A percentile compares a stretch with the other conserved stretches of the same genome.
These are phyloP conservation scores for Phaffomyces opuntiae DNA, from an alignment of 805 yeast species.

Conservation along the genomic window DNA sequence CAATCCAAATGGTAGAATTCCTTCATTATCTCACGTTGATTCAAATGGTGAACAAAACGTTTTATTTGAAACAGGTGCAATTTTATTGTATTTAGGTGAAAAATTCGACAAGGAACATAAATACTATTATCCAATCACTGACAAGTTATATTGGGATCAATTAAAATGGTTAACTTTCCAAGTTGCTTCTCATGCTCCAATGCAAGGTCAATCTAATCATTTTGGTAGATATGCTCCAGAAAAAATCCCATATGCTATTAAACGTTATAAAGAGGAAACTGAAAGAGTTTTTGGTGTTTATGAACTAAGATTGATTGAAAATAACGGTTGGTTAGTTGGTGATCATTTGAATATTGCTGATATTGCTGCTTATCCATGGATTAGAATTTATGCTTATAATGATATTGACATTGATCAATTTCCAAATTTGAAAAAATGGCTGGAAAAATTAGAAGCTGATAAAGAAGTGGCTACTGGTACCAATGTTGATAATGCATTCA, in stretches of 20 bases:
- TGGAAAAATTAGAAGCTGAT: conserved; percentile 19
- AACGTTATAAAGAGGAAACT: conserved; percentile 24
- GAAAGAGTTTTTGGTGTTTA: conserved; percentile 25
- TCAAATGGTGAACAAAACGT: conserved; percentile 33
- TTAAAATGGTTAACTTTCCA: conserved; percentile 50
- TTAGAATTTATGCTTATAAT: background rate
- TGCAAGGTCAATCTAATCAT: conserved; percentile 30
- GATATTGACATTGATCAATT: background rate
- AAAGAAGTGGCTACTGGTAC: conserved; percentile 19
- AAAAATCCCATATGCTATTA: conserved; percentile 34
- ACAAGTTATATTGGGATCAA: conserved; percentile 42
- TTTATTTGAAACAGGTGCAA: conserved; percentile 55
- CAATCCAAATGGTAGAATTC: conserved; percentile 58
- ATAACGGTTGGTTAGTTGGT: conserved; percentile 49
- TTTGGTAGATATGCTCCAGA: background rate
- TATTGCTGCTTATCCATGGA: conserved; percentile 32
- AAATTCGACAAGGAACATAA: conserved; percentile 49
- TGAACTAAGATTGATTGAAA: conserved; percentile 40
- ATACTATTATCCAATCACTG: conserved; percentile 27
- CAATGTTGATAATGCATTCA: background rate
- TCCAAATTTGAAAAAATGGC: conserved; percentile 3
- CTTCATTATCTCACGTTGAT: conserved; percentile 36
- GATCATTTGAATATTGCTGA: conserved; percentile 56
- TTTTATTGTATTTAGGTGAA: conserved; percentile 48
- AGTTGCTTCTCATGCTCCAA: conserved; percentile 51